Conservation (phyloP, 345 rosid species). For the Populus euphratica region DNA sequence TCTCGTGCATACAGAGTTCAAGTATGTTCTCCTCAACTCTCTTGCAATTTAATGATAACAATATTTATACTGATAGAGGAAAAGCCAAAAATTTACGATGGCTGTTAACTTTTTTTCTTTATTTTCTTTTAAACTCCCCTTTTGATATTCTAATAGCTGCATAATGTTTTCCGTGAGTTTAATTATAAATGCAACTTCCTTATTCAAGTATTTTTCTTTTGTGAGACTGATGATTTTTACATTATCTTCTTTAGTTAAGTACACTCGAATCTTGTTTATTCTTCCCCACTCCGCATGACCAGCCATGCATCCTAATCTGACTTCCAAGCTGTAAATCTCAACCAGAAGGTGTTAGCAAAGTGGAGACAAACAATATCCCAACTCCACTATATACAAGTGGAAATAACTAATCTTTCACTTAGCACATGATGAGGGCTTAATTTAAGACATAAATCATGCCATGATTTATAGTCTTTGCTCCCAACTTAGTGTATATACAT, state of each 20-base stretch:
- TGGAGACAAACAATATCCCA: too few species aligned
- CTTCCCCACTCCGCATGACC: background rate
- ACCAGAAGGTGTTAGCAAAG: background rate
- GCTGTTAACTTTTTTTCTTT: background rate
- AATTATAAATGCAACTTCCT: background rate
- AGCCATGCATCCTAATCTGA: background rate
- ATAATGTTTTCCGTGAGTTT: background rate
- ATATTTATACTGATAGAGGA: background rate
- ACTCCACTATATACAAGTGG: too few species aligned
- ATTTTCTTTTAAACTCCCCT: background rate
- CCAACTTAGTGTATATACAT: too few species aligned
- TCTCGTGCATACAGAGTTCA: slow-evolving; percentile 62
- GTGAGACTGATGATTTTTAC: background rate
- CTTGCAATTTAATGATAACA: background rate
- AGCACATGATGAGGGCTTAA: too few species aligned
- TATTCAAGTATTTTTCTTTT: background rate
- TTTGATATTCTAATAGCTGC: background rate
- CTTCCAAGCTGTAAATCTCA: background rate
- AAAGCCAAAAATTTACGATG: background rate
- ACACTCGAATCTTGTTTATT: background rate
- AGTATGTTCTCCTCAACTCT: slow-evolving; percentile 37
- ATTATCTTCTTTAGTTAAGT: background rate
- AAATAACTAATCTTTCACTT: too few species aligned
- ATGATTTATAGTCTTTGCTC: too few species aligned
- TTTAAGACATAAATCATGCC: too few species aligned